phyloP scores from a whole-genome alignment of 371 early-diverging fungal species.

The Batkoa obscura region DNA sequence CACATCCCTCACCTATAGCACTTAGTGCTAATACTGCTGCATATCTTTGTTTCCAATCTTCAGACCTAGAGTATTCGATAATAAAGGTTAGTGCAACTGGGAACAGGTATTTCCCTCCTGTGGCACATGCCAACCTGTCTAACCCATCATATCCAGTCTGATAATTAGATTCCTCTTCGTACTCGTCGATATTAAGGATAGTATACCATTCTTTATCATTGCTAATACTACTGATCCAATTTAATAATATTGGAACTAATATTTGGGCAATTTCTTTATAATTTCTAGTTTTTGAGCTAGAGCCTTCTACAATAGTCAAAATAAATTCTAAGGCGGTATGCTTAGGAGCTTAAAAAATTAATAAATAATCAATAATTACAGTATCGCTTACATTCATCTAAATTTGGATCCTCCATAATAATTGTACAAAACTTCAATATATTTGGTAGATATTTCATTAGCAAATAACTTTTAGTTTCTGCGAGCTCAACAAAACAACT shows the following conservation, averaged over 20 bases:
- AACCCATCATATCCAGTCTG: constrained; percentile 86
- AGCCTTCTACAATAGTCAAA: constrained; percentile 69
- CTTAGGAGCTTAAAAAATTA: constrained; percentile 23
- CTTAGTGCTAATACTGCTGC: constrained; percentile 87
- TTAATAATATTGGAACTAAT: constrained; percentile 64
- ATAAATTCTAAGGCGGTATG: constrained; percentile 79
- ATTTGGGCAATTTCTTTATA: constrained; percentile 43
- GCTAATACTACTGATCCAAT: constrained; percentile 83
- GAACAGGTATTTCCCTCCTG: constrained; percentile 77
- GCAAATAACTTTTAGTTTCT: constrained; percentile 55
- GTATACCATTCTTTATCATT: constrained; percentile 83
- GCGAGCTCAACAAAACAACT: constrained; percentile 71
- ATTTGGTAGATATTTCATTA: constrained; percentile 50
- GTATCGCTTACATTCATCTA: constrained; percentile 27
- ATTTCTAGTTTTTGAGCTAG: constrained; percentile 73
- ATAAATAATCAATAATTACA: constrained; percentile 3
- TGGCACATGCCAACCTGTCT: constrained; percentile 76
- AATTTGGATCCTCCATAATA: constrained; percentile 52
- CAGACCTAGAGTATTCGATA: constrained; percentile 70
- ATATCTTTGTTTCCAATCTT: constrained; percentile 80
- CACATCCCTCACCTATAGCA: constrained; percentile 91
- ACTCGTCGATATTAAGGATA: constrained; percentile 68
- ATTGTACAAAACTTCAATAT: constrained; percentile 49
- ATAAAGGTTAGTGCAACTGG: constrained; percentile 75
- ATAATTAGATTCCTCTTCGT: constrained; percentile 68